A percentile compares a stretch with the other conserved stretches of the same genome.
phyloP scores from a whole-genome alignment of 768 basidiomycete genomes.

The Boletus vinaceobasis region DNA sequence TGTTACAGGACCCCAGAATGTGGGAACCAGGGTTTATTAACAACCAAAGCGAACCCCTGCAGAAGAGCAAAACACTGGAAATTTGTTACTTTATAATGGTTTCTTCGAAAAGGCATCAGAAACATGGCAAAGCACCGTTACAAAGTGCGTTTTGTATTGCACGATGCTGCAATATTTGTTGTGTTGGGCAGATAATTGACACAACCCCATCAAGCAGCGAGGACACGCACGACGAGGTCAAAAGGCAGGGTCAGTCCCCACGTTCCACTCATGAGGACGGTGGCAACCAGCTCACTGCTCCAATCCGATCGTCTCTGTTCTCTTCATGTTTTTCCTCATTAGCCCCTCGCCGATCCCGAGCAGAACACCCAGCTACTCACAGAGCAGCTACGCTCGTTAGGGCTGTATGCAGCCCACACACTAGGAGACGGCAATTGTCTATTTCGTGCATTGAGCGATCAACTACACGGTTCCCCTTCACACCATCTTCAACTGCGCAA shows the following conservation, averaged over 20 bases:
- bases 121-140: conserved; percentile 33
- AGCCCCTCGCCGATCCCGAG: conserved; percentile 55
- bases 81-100: conserved; percentile 39
- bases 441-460: conserved; percentile 87
- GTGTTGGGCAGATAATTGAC: conserved; percentile 26
- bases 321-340: conserved; percentile 1
- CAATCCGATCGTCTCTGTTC: conserved; percentile 11
- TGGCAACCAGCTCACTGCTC: conserved; percentile 15
- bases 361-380: conserved; percentile 65
- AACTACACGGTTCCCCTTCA: conserved; percentile 73
- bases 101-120: conserved; percentile 39
- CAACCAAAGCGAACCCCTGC: conserved; percentile 35
- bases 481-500: conserved; percentile 65
- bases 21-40: conserved; percentile 31
- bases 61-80: conserved; percentile 22
- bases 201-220: conserved; percentile 37
- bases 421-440: conserved; percentile 92
- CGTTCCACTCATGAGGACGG: conserved; percentile 19
- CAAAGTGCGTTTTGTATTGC: conserved; percentile 39
- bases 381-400: conserved; percentile 70
- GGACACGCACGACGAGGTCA: conserved; percentile 57
- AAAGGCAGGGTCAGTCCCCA: conserved; percentile 51
- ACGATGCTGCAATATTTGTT: conserved; percentile 24
- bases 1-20: conserved; percentile 32
- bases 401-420: conserved; percentile 84